phyloP scores from a whole-genome alignment of 202 grass and related monocot species.

The Dendrocalamus latiflorus region DNA sequence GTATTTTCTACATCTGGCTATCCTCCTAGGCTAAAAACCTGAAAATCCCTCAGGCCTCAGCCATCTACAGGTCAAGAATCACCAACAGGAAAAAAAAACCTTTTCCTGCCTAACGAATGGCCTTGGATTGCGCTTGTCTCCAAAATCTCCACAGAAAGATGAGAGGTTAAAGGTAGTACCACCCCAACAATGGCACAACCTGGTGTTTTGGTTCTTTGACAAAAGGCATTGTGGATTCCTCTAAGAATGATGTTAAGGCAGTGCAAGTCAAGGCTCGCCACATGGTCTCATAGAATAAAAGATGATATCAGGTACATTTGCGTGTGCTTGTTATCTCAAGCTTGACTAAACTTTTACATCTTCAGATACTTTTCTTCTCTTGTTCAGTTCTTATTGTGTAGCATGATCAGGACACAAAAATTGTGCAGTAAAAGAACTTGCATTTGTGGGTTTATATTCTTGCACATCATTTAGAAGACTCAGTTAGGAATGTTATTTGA shows the following conservation, averaged over 20 bases:
- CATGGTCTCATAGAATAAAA: too few relatives aligned
- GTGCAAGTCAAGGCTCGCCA: slow-evolving; percentile 98
- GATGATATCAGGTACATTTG: slow-evolving; percentile 79
- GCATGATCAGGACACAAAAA: neutral
- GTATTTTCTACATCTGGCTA: slow-evolving; percentile 66
- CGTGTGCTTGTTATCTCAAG: neutral
- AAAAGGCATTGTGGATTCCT: slow-evolving; percentile 86
- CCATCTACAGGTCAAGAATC: slow-evolving; percentile 54
- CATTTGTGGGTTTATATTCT: neutral
- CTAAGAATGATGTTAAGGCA: slow-evolving; percentile 92
- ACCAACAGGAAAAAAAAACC: slow-evolving; percentile 70
- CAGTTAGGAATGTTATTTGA: slow-evolving; percentile 2
- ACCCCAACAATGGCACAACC: slow-evolving; percentile 44
- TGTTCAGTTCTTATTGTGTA: neutral
- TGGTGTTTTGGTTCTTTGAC: slow-evolving; percentile 88
- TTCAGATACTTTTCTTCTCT: neutral
- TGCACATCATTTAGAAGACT: neutral
- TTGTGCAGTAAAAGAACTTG: neutral
- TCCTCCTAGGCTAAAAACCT: slow-evolving; percentile 92
- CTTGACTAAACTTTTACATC: neutral
- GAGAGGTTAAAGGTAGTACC: slow-evolving; percentile 49
- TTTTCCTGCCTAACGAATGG: slow-evolving; percentile 79
- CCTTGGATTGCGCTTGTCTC: slow-evolving; percentile 65
- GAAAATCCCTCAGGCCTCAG: slow-evolving; percentile 80
- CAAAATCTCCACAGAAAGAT: slow-evolving; percentile 55